A percentile compares a stretch with the other conserved stretches of the same genome.
phyloP scores from a whole-genome alignment of 2,329 filamentous ascomycete genomes.

The Venturia asperata region DNA sequence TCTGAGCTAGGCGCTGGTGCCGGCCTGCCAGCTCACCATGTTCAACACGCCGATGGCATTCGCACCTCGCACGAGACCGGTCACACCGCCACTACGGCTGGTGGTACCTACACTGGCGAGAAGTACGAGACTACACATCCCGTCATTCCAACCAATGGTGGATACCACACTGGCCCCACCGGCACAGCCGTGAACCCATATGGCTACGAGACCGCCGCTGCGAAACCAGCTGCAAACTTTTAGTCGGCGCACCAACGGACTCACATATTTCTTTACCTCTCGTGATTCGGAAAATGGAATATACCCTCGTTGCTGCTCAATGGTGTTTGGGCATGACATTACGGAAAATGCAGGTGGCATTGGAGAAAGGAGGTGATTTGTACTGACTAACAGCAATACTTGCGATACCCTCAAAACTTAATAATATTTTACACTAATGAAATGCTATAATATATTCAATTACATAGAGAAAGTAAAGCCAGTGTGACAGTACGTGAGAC shows the following conservation, averaged over 20 bases:
- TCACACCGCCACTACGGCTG: slow-evolving; percentile 39
- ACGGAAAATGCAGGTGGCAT: neutral
- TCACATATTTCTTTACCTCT: neutral
- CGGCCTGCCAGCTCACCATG: slow-evolving; percentile 26
- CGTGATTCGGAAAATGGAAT: neutral
- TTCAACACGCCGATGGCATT: slow-evolving; percentile 25
- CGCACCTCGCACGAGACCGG: slow-evolving; percentile 45
- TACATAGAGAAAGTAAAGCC: too few relatives aligned
- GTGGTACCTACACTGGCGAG: slow-evolving; percentile 28
- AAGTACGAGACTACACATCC: slow-evolving; percentile 29
- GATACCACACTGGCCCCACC: slow-evolving; percentile 42
- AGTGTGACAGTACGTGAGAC: too few relatives aligned
- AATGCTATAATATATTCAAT: neutral
- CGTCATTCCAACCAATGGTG: slow-evolving; percentile 18
- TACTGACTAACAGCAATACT: neutral
- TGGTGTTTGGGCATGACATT: neutral
- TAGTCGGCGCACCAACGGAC: neutral
- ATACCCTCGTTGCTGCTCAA: neutral
- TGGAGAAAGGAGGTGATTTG: neutral
- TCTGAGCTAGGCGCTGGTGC: slow-evolving; percentile 37
- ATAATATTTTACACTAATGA: slow-evolving; percentile 2
- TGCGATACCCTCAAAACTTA: neutral
- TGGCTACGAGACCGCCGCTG: slow-evolving; percentile 30
- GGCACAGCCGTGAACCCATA: slow-evolving; percentile 35
- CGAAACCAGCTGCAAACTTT: slow-evolving; percentile 11